A percentile compares a stretch with the other conserved stretches of the same genome.
These are phyloP conservation scores for Suillus variegatus DNA, from an alignment of 768 basidiomycete species.

Conservation along the genomic window DNA sequence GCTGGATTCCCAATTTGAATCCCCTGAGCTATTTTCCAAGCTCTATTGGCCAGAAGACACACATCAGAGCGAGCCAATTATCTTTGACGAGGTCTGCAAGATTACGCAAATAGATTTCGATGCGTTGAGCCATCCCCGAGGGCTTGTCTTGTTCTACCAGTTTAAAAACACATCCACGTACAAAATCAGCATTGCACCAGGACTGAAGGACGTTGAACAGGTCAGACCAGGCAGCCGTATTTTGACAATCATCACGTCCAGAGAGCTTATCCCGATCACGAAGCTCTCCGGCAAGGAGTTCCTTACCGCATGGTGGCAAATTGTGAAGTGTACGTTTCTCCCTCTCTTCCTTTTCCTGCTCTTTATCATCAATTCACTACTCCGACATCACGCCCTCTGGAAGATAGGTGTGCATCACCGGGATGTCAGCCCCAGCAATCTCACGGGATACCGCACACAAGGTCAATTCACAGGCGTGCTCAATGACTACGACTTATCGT, in stretches of 20 bases:
- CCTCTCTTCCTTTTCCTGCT: neutral
- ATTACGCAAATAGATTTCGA: too few species aligned
- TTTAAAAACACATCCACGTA: neutral
- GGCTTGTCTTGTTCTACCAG: neutral
- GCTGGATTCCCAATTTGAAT: neutral
- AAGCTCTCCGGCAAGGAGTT: neutral
- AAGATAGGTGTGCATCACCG: neutral
- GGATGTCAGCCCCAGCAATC: neutral
- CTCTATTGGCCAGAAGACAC: neutral
- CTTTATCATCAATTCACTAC: neutral
- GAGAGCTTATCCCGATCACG: neutral
- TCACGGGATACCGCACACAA: neutral
- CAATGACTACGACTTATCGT: constrained; percentile 12
- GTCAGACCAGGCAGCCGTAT: neutral
- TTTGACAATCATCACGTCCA: neutral
- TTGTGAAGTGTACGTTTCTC: constrained; percentile 3
- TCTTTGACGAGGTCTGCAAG: neutral
- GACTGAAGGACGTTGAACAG: neutral
- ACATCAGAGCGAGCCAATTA: too few species aligned
- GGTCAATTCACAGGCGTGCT: neutral
- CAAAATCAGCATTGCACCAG: neutral
- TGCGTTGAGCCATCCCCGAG: too few species aligned
- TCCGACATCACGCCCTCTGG: constrained; percentile 9
- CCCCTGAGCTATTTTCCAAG: neutral
- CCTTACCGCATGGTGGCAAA: constrained; percentile 7